Conservation (phyloP, 2,329 filamentous ascomycete genomes). For the Ascochyta fabae region DNA sequence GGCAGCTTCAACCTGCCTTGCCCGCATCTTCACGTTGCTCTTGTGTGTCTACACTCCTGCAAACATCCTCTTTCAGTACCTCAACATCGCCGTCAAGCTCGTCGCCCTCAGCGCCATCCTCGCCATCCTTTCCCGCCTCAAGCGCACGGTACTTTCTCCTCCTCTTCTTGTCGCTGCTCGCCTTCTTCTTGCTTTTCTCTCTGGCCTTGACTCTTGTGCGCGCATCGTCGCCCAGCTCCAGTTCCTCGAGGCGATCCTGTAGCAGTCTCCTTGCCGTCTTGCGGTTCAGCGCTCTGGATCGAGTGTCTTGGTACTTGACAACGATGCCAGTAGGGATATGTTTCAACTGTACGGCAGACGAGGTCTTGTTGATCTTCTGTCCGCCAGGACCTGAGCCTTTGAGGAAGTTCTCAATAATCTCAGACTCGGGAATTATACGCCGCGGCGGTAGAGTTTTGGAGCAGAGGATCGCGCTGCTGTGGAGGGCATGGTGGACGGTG, state of each 20-base stretch:
- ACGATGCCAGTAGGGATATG: conserved; percentile 91
- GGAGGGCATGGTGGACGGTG: conserved; percentile 14
- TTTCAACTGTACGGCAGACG: conserved; percentile 89
- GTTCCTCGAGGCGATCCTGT: conserved; percentile 76
- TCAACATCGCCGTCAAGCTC: conserved; percentile 16
- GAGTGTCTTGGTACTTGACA: conserved; percentile 91
- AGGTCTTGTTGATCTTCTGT: conserved; percentile 99
- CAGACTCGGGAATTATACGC: conserved; percentile 74
- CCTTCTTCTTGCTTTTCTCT: conserved; percentile 71
- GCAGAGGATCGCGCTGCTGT: conserved; percentile 12
- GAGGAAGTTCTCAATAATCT: conserved; percentile 84
- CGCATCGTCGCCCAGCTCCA: conserved; percentile 73
- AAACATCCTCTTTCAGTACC: background rate
- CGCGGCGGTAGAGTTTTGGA: conserved; percentile 66
- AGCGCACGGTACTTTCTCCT: conserved; percentile 71
- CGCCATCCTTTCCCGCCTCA: conserved; percentile 27
- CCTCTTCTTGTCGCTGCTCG: conserved; percentile 81
- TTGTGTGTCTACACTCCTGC: background rate
- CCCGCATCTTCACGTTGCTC: background rate
- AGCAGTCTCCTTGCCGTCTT: conserved; percentile 81
- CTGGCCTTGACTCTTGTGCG: conserved; percentile 69
- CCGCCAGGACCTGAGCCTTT: conserved; percentile 93
- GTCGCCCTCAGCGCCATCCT: conserved; percentile 68
- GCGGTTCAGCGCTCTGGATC: conserved; percentile 84
- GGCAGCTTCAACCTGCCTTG: conserved; percentile 4